A percentile compares a stretch with the other conserved stretches of the same genome.
Conservation (phyloP, 208 protist genomes). For the Trypanosoma avium region DNA sequence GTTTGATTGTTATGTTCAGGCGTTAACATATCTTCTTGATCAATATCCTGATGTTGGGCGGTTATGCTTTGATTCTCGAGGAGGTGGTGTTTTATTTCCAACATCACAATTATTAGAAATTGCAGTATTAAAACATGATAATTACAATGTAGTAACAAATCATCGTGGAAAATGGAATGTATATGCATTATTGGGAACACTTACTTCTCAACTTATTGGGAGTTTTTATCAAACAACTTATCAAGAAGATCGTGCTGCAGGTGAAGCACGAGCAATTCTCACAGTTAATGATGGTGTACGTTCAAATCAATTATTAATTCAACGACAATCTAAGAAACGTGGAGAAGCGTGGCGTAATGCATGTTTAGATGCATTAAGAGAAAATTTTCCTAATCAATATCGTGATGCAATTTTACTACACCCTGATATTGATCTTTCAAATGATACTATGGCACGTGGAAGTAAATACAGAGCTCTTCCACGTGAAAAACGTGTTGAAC, state of each 20-base stretch:
- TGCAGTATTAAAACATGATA: constrained; percentile 68
- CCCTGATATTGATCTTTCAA: constrained; percentile 82
- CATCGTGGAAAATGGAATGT: constrained; percentile 83
- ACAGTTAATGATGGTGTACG: constrained; percentile 61
- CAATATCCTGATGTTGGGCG: constrained; percentile 54
- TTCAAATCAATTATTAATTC: constrained; percentile 51
- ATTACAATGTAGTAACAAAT: constrained; percentile 57
- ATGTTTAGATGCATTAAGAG: constrained; percentile 69
- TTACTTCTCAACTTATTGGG: constrained; percentile 75
- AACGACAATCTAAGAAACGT: constrained; percentile 54
- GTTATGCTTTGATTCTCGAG: constrained; percentile 14
- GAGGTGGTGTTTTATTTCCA: constrained; percentile 46
- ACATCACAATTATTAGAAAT: constrained; percentile 47
- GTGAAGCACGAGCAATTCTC: constrained; percentile 55
- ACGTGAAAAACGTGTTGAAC: constrained; percentile 82
- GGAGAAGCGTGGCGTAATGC: constrained; percentile 82
- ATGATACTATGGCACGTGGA: constrained; percentile 59
- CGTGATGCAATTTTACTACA: constrained; percentile 55
- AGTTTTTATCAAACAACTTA: constrained; percentile 74
- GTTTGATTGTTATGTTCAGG: constrained; percentile 82
- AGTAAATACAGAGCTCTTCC: constrained; percentile 72
- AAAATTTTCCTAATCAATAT: constrained; percentile 86
- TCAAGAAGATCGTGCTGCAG: constrained; percentile 33
- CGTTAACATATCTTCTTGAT: constrained; percentile 73
- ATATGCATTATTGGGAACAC: constrained; percentile 80